Percentiles rank a stretch among this genome's conserved stretches.
Conservation (phyloP, 352 stramenopile genomes). For the Phytophthora podocarpi region DNA sequence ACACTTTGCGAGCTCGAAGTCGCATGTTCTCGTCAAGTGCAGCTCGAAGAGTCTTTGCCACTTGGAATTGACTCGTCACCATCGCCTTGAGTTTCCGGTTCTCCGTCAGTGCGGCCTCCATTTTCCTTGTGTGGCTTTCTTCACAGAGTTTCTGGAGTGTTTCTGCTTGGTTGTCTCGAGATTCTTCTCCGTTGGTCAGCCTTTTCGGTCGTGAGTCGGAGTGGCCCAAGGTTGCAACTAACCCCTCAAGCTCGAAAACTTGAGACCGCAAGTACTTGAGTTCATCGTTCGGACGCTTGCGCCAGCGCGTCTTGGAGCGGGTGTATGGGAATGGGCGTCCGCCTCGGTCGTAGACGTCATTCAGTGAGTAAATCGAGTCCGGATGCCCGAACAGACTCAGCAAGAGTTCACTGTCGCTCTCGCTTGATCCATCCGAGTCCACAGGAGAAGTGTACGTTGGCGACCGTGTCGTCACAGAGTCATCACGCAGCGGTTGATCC, state of each 20-base stretch:
- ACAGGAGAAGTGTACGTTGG: slow-evolving; percentile 13
- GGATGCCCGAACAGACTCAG: slow-evolving; percentile 17
- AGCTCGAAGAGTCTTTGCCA: slow-evolving; percentile 20
- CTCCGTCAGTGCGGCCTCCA: slow-evolving; percentile 19
- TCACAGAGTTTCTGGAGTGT: slow-evolving; percentile 1
- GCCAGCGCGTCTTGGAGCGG: slow-evolving; percentile 30
- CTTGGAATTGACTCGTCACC: slow-evolving; percentile 18
- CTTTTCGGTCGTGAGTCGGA: neutral
- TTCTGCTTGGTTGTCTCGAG: slow-evolving; percentile 8
- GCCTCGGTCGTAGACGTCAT: slow-evolving; percentile 4
- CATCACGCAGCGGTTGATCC: neutral
- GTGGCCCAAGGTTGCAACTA: slow-evolving; percentile 15
- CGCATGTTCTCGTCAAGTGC: slow-evolving; percentile 30
- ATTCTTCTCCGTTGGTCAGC: neutral
- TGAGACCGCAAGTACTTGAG: slow-evolving; percentile 33
- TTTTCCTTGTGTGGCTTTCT: slow-evolving; percentile 9
- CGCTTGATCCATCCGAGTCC: slow-evolving; percentile 17
- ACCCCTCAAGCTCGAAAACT: slow-evolving; percentile 22
- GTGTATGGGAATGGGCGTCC: slow-evolving; percentile 28
- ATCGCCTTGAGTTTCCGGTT: slow-evolving; percentile 27
- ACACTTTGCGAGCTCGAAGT: slow-evolving; percentile 23
- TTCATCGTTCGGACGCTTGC: slow-evolving; percentile 41
- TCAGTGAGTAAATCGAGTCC: neutral
- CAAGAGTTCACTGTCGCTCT: slow-evolving; percentile 8
- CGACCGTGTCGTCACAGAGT: slow-evolving; percentile 11